Percentiles rank a stretch among this genome's conserved stretches.
These are phyloP conservation scores for Seiridium cupressi DNA, from an alignment of 2,329 filamentous ascomycete genomes.

Conservation along the genomic window DNA sequence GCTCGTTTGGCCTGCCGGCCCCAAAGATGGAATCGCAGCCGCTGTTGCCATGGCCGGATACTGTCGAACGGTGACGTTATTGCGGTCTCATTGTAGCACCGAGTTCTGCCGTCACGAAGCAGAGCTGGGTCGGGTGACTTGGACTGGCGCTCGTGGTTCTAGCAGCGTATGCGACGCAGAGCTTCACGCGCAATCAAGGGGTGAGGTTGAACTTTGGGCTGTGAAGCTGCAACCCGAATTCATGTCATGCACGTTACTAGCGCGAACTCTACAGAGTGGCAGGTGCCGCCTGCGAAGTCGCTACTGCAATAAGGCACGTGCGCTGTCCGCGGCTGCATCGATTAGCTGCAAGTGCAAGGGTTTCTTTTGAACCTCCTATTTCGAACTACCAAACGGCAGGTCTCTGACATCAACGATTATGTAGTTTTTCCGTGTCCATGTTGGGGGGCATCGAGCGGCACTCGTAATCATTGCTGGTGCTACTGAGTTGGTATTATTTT, in stretches of 20 bases:
- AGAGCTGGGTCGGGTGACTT: background rate
- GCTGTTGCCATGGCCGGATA: conserved; percentile 24
- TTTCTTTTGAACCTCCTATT: no score
- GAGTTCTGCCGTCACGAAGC: conserved; percentile 18
- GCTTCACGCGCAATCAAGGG: background rate
- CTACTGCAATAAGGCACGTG: conserved; percentile 5
- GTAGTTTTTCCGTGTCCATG: no score
- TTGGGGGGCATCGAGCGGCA: no score
- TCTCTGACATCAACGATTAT: no score
- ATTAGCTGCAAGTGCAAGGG: background rate
- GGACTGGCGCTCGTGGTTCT: no score
- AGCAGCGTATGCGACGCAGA: background rate
- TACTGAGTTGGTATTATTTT: no score
- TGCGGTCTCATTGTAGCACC: background rate
- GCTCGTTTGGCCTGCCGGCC: conserved; percentile 14
- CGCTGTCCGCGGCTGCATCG: background rate
- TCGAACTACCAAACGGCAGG: no score
- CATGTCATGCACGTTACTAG: conserved; percentile 4
- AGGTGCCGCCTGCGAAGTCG: background rate
- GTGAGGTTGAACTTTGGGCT: background rate
- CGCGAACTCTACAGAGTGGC: background rate
- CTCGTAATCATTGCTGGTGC: no score
- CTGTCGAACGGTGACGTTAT: background rate
- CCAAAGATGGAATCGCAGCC: conserved; percentile 17
- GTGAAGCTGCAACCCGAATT: background rate